These are phyloP conservation scores for Saitozyma podzolica DNA, from an alignment of 768 basidiomycete genomes.

Conservation along the genomic window DNA sequence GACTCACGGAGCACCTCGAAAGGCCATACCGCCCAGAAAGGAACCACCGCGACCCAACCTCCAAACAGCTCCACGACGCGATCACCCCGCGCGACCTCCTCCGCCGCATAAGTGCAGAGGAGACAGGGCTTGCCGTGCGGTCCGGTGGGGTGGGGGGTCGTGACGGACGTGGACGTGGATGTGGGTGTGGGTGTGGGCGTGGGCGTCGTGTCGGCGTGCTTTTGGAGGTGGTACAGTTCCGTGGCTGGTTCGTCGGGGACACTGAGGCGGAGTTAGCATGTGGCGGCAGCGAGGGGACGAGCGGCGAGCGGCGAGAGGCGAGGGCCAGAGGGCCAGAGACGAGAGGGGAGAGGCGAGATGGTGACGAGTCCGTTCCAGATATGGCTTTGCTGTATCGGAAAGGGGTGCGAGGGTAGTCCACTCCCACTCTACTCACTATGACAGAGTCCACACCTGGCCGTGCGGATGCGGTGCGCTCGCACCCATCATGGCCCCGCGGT, in stretches of 20 bases:
- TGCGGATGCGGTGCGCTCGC: conserved; percentile 94
- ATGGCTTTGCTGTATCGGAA: no score
- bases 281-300: background rate
- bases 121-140: conserved; percentile 65
- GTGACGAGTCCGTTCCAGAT: no score
- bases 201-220: conserved; percentile 56
- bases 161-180: conserved; percentile 1
- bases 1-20: conserved; percentile 73
- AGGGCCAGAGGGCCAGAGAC: no score
- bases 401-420: background rate
- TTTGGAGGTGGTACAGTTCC: conserved; percentile 60
- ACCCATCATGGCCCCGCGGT: conserved; percentile 92
- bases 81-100: conserved; percentile 62
- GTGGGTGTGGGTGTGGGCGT: conserved; percentile 11
- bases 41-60: conserved; percentile 82
- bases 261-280: conserved; percentile 14
- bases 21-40: conserved; percentile 96
- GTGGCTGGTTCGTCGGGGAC: conserved; percentile 55
- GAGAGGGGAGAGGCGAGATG: no score
- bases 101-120: conserved; percentile 74
- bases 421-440: conserved; percentile 27
- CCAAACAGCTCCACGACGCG: conserved; percentile 61
- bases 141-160: conserved; percentile 55
- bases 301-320: background rate
- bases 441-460: conserved; percentile 74